Evolutionary conservation across 495 filamentous ascomycete species (phyloP), one percentile per base, ranked within the genome.

Genomic region (Hypoxylon cercidicola): DNA sequence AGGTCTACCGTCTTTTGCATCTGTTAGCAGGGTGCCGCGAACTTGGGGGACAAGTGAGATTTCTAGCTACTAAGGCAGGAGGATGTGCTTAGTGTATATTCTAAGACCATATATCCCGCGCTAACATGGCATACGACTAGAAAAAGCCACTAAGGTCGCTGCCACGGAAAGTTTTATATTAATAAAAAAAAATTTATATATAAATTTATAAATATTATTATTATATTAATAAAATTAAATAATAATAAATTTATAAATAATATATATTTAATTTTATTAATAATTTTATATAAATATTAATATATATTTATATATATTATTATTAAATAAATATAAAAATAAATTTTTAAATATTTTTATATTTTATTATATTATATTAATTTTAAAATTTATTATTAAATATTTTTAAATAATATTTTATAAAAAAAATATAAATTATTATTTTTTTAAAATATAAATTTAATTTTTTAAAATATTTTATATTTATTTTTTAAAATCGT

Each of bases 381-480:
- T 43, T 43, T 43, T 10, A 10, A 12, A 28, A 35, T 45, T 46
- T 56, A 56, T 60, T 37, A 32, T 52, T 56, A 41, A 56, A 37
- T 18, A 54, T 37, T 35, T 53, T 9, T 41, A 7, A 60, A 19
- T n/a, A 37, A 3, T 10, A n/a, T 30, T 1, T n/a, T 39, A 5
- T 37, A 20, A 16, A 4, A 28, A 37, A 3, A 19, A 16, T 32
- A 54, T 19, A 15, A 3, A 20, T 48, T 32, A 48, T 10, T 25
- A 25, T 7, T 48, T 32, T 8, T 25, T 25, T 12, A 48, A 48
- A 15, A 48, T 25, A 48, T 25, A 15, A 7, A 48, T 13, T 10
- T 25, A 35, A 50, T 15, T 32, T 16, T n/a, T 32, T 50, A 15
- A 21, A 50, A 50, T 32, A 50, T 35, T n/a, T 35, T 4, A 25